Conservation (phyloP, 2,329 filamentous ascomycete species). For the Trichoderma asperellum region DNA sequence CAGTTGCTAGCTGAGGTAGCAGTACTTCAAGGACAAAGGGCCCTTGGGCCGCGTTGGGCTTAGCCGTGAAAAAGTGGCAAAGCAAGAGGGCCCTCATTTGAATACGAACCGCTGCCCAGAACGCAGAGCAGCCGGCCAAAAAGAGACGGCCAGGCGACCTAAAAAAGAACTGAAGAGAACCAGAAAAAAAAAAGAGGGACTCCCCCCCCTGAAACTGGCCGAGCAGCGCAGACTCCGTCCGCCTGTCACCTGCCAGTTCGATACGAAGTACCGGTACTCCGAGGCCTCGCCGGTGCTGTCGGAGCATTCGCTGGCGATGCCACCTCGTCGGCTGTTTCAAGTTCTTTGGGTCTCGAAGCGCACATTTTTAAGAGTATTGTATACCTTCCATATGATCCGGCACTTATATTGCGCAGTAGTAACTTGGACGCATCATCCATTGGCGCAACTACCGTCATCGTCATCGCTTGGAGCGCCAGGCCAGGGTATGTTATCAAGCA, state of each 20-base stretch:
- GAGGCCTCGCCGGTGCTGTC: background rate
- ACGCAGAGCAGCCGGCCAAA: background rate
- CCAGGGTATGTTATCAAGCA: background rate
- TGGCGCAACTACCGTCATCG: background rate
- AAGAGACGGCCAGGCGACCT: background rate
- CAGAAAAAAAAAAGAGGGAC: conserved; percentile 1
- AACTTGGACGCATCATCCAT: background rate
- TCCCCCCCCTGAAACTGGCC: background rate
- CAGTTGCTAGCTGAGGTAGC: background rate
- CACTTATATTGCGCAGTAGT: background rate
- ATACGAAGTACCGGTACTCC: background rate
- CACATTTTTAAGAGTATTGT: background rate
- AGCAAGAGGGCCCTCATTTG: conserved; percentile 5
- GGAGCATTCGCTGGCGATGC: background rate
- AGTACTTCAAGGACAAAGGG: background rate
- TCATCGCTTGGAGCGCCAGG: background rate
- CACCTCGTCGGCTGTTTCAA: background rate
- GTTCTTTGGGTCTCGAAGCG: background rate
- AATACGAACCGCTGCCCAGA: conserved; percentile 5
- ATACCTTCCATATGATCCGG: background rate
- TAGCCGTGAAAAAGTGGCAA: conserved; percentile 17
- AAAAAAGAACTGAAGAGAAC: background rate
- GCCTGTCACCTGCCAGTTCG: conserved; percentile 1
- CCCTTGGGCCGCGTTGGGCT: background rate
- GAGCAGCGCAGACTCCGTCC: background rate